phyloP scores from a whole-genome alignment of 345 rosid species.

The Gossypium longicalyx region DNA sequence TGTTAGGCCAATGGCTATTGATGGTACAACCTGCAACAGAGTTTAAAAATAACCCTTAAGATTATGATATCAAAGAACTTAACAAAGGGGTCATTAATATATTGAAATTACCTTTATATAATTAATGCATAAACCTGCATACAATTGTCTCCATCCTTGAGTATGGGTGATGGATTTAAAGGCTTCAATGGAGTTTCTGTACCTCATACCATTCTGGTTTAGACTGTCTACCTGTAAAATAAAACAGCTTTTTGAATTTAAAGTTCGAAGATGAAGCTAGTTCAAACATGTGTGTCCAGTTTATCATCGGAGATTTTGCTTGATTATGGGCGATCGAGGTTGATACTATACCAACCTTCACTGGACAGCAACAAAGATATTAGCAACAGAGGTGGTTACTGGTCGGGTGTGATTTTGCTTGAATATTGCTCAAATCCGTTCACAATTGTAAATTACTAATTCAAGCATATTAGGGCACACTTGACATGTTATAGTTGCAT shows the following conservation, averaged over 20 bases:
- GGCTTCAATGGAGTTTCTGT: slow-evolving; percentile 62
- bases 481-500: no score
- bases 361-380: no score
- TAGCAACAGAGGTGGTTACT: no score
- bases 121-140: slow-evolving; percentile 89
- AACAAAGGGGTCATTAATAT: neutral
- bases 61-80: neutral
- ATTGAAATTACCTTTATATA: slow-evolving; percentile 65
- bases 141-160: slow-evolving; percentile 92
- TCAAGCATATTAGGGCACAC: no score
- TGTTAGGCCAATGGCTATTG: slow-evolving; percentile 11
- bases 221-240: slow-evolving; percentile 61
- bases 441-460: no score
- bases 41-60: neutral
- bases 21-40: slow-evolving; percentile 5
- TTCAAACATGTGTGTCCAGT: neutral
- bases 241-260: slow-evolving; percentile 14
- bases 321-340: neutral
- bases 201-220: slow-evolving; percentile 47
- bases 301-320: neutral
- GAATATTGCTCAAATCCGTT: no score
- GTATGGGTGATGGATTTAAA: slow-evolving; percentile 49
- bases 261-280: neutral
- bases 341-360: neutral
- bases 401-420: no score